Conservation (phyloP, 2,329 filamentous ascomycete genomes). For the Dactylella cylindrospora region DNA sequence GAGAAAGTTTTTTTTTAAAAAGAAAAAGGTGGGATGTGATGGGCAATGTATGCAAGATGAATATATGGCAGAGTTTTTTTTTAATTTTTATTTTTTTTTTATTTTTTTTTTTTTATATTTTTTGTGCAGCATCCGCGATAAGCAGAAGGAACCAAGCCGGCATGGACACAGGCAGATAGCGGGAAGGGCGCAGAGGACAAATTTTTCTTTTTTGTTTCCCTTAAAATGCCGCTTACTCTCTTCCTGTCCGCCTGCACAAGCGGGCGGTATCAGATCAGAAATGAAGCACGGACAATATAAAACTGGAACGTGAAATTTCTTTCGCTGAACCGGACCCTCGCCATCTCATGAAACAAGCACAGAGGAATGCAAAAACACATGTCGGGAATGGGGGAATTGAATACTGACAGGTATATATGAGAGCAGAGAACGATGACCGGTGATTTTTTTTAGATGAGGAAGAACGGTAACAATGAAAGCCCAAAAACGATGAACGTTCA, state of each 20-base stretch:
- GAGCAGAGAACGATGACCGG: too few species aligned
- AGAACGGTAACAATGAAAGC: neutral
- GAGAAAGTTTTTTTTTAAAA: too few species aligned
- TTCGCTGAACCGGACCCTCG: too few species aligned
- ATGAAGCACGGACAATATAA: too few species aligned
- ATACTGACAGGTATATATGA: too few species aligned
- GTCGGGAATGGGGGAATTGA: too few species aligned
- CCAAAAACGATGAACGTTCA: constrained; percentile 7
- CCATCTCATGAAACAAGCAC: too few species aligned
- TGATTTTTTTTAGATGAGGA: neutral
- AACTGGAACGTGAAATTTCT: too few species aligned
- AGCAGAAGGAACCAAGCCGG: too few species aligned
- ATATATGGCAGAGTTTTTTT: neutral
- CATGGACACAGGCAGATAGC: too few species aligned
- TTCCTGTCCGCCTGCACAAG: neutral
- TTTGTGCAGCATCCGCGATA: neutral
- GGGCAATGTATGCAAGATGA: neutral
- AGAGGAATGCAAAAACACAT: too few species aligned
- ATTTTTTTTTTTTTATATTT: neutral
- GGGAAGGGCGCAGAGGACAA: too few species aligned
- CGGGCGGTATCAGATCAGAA: neutral
- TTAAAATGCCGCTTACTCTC: neutral
- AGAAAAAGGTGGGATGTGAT: constrained; percentile 16
- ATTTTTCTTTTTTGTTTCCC: neutral
- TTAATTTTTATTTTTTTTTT: neutral